Base-by-base conservation (phyloP, 2,329 filamentous ascomycete genomes). In the Trichoderma lentiforme region DNA sequence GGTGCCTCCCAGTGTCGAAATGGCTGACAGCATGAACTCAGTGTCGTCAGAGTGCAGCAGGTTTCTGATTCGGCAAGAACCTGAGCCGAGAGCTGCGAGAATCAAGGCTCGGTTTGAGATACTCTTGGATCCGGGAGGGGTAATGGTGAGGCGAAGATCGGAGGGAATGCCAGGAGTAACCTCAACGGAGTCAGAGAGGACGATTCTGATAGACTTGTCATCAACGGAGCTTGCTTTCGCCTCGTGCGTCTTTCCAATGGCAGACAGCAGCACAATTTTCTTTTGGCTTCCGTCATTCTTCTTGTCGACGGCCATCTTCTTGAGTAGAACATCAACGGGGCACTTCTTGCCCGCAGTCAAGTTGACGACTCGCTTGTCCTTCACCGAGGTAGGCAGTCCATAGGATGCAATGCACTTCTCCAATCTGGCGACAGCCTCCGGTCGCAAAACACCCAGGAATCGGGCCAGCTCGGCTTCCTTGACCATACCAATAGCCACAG, bases 261-360 rank as follows among this genome's bases (percentile, higher is more conserved):
- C 92, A 1, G 94, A 95, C 12, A 99, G 86, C 8, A 99, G 88
- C 7, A 98, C 95, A 74, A 99, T 92, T 83, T 97, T 98, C 86
- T 99, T 99, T 82, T 95, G 94, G 72, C 89, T 89, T 2, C 96
- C 96, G 58, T 97, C 93, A 75, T 99, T 99, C 86, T 99, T 99
- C 88, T 99, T 99, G 83, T 99, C 96, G 9, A 99, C 92, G 0
- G 92, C 94, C 96, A 99, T 99, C 80, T 97, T 97, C 75, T 92
- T 88, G 71, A 99, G 87, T 66, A 99, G 83, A 43, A 92, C 88
- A 76, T 98, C 93, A 3, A 98, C 93, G 0, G 93, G 91, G 80
- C 96, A 99, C 75, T 89, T 87, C 82, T 97, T 98, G 68, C 92
- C 93, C 2, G 94, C 95, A 5, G 94, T 95, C 73, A 96, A 84